Evolutionary conservation across 2,329 filamentous ascomycete genomes (phyloP), one percentile per base, ranked within the genome.

Genomic region (Mollisia scopiformis): DNA sequence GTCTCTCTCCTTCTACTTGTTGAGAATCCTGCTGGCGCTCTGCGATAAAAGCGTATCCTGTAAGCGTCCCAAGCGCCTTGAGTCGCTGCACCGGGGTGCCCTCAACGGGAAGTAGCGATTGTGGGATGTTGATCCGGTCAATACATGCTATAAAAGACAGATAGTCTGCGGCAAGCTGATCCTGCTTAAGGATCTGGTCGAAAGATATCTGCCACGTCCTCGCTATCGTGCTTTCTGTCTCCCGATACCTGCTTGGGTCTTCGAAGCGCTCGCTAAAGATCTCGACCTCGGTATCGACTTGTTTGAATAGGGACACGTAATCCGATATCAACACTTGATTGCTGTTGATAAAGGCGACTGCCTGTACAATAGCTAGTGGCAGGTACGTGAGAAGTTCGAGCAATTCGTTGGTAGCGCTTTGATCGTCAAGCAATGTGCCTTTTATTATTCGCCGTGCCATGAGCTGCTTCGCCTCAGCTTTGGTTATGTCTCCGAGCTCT

Each of bases 61-160:
- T 27, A 2, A 69, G 41, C 6, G 55, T 61, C n/a, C 65, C 60
- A 30, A 69, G 57, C 27, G 64, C 65, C 3, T 60, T 52, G 3
- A 54, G 39, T 27, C 53, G 35, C 37, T 63, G 57, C 16, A 58
- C 58, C 21, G 35, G 30, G 0, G 59, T 59, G 19, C 7, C 3
- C 13, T 52, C 53, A 0, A 55, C 28, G 0, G 76, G 75, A 8
- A 76, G 62, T 0, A 80, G 63, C 1, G 73, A 73, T 21, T 62
- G 63, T 1, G 78, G 75, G 47, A 80, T 77, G 0, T 72, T 72
- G 59, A 76, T 76, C 0, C 75, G 70, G 60, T 79, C 73, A 25
- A 82, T 74, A 23, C 68, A 76, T 1, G 74, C 75, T 13, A 78
- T 72, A 43, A 79, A 77, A 0, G 70, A 74, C 0, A 82, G 67